Evolutionary conservation across 2,329 filamentous ascomycete genomes (phyloP).

Genomic region (Trichoderma aggressivum): DNA sequence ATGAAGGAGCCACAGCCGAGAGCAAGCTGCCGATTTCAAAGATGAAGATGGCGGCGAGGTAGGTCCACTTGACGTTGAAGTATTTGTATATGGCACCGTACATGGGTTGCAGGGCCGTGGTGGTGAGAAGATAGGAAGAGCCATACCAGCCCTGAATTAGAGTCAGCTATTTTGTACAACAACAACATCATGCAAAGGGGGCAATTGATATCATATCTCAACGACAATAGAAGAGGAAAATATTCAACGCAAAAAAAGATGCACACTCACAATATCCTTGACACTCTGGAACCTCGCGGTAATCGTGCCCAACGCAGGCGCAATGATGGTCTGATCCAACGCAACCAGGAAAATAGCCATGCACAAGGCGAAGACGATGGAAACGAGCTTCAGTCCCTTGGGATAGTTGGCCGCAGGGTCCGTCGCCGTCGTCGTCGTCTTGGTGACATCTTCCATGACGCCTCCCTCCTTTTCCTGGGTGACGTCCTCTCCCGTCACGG

Average conservation of each 20-base stretch:
- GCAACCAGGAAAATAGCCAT: slow-evolving; percentile 49
- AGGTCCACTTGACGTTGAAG: slow-evolving; percentile 47
- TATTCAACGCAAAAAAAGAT: not conserved
- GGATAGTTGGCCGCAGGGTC: slow-evolving; percentile 35
- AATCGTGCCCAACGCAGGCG: slow-evolving; percentile 51
- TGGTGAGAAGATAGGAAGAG: slow-evolving; percentile 47
- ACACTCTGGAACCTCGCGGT: slow-evolving; percentile 43
- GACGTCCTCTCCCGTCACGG: not conserved
- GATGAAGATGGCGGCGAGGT: slow-evolving; percentile 41
- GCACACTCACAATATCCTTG: slow-evolving; percentile 41
- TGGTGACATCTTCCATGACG: slow-evolving; percentile 7
- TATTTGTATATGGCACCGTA: slow-evolving; percentile 50
- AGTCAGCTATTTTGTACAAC: not conserved
- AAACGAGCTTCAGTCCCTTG: slow-evolving; percentile 35
- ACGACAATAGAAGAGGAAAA: slow-evolving; percentile 12
- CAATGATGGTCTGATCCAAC: slow-evolving; percentile 51
- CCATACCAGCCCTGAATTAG: slow-evolving; percentile 47
- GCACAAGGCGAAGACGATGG: slow-evolving; percentile 44
- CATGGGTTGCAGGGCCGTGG: slow-evolving; percentile 47
- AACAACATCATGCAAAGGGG: not conserved
- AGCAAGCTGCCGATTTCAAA: slow-evolving; percentile 45
- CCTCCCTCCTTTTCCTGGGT: not conserved
- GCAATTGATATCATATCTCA: not conserved
- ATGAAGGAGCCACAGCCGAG: slow-evolving; percentile 44
- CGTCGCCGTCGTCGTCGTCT: not conserved